Conservation (phyloP, 192 early-diverging fungal species). For the Coemansia sp. region DNA sequence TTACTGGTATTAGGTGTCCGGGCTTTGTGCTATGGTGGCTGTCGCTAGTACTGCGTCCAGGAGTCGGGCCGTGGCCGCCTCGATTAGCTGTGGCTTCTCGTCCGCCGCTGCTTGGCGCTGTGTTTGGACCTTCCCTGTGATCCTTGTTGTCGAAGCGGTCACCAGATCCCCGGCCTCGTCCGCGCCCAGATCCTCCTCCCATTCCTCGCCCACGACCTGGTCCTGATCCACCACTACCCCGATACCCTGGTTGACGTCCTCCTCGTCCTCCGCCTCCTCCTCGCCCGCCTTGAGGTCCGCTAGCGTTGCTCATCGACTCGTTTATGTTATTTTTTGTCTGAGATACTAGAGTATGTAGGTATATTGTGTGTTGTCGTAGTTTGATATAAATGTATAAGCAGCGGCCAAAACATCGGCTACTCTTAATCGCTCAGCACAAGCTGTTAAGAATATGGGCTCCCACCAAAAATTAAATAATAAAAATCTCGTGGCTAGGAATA, state of each 20-base stretch:
- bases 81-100: neutral
- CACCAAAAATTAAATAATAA: neutral
- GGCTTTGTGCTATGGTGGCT: neutral
- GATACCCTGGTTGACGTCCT: neutral
- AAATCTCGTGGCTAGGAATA: neutral
- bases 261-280: neutral
- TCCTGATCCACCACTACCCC: neutral
- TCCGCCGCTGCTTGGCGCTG: neutral
- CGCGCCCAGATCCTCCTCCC: neutral
- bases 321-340: neutral
- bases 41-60: slow-evolving; percentile 1
- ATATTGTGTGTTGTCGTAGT: neutral
- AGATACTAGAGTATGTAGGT: neutral
- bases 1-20: slow-evolving; percentile 27
- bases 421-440: neutral
- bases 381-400: neutral
- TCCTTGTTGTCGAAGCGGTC: neutral
- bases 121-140: neutral
- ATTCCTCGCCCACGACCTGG: slow-evolving; percentile 7
- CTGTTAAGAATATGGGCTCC: neutral
- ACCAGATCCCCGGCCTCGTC: slow-evolving; percentile 1
- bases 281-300: neutral
- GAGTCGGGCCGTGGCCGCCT: neutral
- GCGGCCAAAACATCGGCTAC: neutral
- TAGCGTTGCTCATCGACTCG: neutral